phyloP scores from a whole-genome alignment of 805 yeast species.

The Ogataea nonfermentans region DNA sequence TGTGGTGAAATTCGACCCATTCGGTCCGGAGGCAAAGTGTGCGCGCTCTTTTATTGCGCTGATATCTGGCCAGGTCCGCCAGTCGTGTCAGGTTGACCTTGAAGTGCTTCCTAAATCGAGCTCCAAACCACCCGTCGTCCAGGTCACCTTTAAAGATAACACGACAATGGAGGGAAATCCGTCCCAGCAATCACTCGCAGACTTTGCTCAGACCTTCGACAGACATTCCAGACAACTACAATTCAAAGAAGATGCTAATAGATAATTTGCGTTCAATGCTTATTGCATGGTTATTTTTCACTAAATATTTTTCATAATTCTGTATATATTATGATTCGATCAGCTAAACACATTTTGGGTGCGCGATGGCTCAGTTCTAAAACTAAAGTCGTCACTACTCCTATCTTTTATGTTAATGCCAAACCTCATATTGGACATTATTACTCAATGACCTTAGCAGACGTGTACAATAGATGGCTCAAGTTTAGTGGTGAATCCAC shows the following conservation, averaged over 20 bases:
- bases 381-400: slow-evolving; percentile 66
- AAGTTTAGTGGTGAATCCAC: slow-evolving; percentile 41
- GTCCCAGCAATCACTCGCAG: slow-evolving; percentile 48
- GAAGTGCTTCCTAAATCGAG: slow-evolving; percentile 54
- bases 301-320: slow-evolving; percentile 9
- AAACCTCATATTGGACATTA: slow-evolving; percentile 92
- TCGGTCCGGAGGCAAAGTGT: slow-evolving; percentile 67
- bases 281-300: slow-evolving; percentile 34
- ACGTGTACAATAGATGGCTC: slow-evolving; percentile 75
- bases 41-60: slow-evolving; percentile 78
- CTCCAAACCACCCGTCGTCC: slow-evolving; percentile 54
- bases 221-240: slow-evolving; percentile 78
- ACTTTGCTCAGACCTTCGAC: slow-evolving; percentile 66
- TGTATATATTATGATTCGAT: slow-evolving; percentile 11
- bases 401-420: slow-evolving; percentile 96
- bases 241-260: slow-evolving; percentile 64
- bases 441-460: slow-evolving; percentile 83
- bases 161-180: slow-evolving; percentile 69
- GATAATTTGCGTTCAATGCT: slow-evolving; percentile 20
- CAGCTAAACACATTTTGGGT: background rate
- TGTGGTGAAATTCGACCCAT: slow-evolving; percentile 74
- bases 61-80: slow-evolving; percentile 73
- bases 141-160: slow-evolving; percentile 82
- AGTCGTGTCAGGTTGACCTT: slow-evolving; percentile 58
- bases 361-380: slow-evolving; percentile 2